Evolutionary conservation across 768 basidiomycete genomes (phyloP), one percentile per base, ranked within the genome.

Genomic region (Tricholoma terreum): DNA sequence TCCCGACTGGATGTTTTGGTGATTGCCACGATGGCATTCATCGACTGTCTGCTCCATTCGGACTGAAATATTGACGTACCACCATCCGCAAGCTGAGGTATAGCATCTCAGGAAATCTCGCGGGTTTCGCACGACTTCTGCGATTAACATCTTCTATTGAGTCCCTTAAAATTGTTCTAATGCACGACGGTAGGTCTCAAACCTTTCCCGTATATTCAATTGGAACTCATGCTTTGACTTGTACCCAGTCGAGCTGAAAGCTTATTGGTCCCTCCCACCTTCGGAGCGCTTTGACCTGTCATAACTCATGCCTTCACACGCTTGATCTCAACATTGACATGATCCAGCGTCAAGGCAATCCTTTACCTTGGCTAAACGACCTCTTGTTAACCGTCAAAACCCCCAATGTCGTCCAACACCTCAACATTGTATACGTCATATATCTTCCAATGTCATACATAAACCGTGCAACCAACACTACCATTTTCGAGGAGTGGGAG

Each of bases 381-480:
- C 52, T 71, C 27, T 56, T 71, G n/a, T 56, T 55, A 43, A 67
- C 66, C 7, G 52, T 66, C 24, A 55, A 60, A 33, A 45, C 61
- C 11, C 52, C 60, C 2, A 70, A 66, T 52, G 35, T 50, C 10
- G 52, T 71, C 19, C 52, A 59, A 9, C 30, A 42, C 2, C 59
- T 69, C 31, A 58, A 60, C 54, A 57, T 71, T 48, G 55, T 65
- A 17, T 70, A 69, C 57, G 58, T 64, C 34, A 27, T 69, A 0
- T 71, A 69, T 43, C 65, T 71, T 42, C 70, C 70, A 1, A 63
- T 63, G 22, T 69, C 69, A 3, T 71, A 70, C 56, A 70, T 71
- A 66, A 67, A 71, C 54, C 63, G 63, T 27, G 67, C 65, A 8
- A 51, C 60, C 24, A 65, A 67, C 42, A 68, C 65, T 9, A 59